Percentiles rank a stretch among this genome's conserved stretches.
These are phyloP conservation scores for Silene noctiflora DNA, from an alignment of 179 eudicot species.

Conservation along the genomic window DNA sequence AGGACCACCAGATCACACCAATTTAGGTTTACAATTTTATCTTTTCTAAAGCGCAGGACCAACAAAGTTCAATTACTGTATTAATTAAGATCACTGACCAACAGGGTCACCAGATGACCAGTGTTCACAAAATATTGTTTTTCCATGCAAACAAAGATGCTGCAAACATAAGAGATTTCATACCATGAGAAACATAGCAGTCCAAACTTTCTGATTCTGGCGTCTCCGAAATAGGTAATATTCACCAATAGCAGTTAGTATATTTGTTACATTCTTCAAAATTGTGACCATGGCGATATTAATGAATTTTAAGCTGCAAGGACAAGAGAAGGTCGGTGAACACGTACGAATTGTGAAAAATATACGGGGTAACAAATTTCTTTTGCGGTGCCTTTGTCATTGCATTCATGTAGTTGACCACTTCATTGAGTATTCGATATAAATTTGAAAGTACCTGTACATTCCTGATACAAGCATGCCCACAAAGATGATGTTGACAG, in stretches of 20 bases:
- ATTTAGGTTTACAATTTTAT: too few species aligned
- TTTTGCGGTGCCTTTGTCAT: not conserved
- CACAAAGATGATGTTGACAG: slow-evolving; percentile 71
- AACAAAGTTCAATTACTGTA: not conserved
- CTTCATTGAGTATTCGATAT: not conserved
- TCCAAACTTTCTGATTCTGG: slow-evolving; percentile 76
- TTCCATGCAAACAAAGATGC: slow-evolving; percentile 8
- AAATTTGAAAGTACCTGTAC: slow-evolving; percentile 51
- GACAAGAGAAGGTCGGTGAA: slow-evolving; percentile 11
- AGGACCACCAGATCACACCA: not conserved
- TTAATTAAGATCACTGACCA: not conserved
- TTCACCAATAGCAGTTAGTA: slow-evolving; percentile 72
- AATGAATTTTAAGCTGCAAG: slow-evolving; percentile 67
- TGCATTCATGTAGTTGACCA: not conserved
- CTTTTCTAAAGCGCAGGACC: too few species aligned
- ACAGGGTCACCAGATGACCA: slow-evolving; percentile 1
- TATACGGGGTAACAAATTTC: not conserved
- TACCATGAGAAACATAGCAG: slow-evolving; percentile 86
- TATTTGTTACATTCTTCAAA: slow-evolving; percentile 78
- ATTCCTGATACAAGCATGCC: slow-evolving; percentile 89
- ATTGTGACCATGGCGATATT: slow-evolving; percentile 88
- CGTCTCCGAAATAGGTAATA: slow-evolving; percentile 58
- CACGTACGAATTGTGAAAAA: not conserved
- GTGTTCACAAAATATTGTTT: not conserved
- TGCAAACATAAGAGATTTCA: slow-evolving; percentile 6